phyloP scores from a whole-genome alignment of 208 protist genomes.

The Endotrypanum monterogeii region DNA sequence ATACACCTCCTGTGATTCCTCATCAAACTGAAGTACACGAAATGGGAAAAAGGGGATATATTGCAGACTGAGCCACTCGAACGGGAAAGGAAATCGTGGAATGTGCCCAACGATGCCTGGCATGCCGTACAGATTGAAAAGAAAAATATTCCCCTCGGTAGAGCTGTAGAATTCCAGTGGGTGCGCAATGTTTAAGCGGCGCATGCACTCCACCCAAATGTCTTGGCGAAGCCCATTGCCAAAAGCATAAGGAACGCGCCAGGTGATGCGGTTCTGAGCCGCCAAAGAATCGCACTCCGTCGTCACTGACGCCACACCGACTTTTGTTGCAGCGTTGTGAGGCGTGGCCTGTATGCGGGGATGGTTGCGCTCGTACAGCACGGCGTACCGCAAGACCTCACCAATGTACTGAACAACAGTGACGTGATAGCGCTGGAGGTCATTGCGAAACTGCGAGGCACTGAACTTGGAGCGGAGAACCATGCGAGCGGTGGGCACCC shows the following conservation, averaged over 20 bases:
- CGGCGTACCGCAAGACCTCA: constrained; percentile 86
- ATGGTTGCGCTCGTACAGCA: constrained; percentile 46
- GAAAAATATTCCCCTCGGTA: constrained; percentile 82
- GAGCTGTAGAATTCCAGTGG: constrained; percentile 89
- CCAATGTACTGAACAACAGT: constrained; percentile 93
- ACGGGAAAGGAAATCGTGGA: constrained; percentile 41
- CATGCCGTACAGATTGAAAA: constrained; percentile 62
- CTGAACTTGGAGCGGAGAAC: constrained; percentile 77
- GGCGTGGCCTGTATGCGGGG: not conserved
- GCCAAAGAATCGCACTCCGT: constrained; percentile 12
- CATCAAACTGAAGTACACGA: constrained; percentile 48
- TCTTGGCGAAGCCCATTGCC: constrained; percentile 91
- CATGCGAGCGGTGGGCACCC: constrained; percentile 47
- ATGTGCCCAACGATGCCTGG: constrained; percentile 62
- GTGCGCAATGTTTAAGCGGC: constrained; percentile 46
- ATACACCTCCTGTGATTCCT: constrained; percentile 44
- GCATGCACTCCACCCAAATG: constrained; percentile 76
- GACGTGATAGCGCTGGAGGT: constrained; percentile 63
- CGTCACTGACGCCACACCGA: not conserved
- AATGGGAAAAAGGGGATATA: constrained; percentile 55
- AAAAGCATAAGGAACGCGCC: constrained; percentile 77
- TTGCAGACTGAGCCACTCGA: constrained; percentile 35
- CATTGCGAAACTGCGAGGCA: constrained; percentile 58
- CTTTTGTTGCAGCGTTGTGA: not conserved
- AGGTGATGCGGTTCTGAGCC: constrained; percentile 22